These are phyloP conservation scores for Suhomyces yuchorum DNA, from an alignment of 1,139 yeast species.

Conservation along the genomic window DNA sequence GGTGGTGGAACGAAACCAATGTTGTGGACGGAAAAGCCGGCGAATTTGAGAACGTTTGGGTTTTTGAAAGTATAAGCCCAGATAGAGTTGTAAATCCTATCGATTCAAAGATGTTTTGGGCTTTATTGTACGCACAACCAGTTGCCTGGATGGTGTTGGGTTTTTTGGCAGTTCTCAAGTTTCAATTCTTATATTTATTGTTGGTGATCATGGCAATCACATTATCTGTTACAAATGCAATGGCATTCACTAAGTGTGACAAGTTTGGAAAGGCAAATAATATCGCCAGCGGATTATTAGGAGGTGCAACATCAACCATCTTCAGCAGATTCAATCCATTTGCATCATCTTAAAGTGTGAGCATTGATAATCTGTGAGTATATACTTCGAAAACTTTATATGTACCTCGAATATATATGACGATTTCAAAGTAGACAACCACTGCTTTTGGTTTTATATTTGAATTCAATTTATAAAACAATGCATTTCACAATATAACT, in stretches of 20 bases:
- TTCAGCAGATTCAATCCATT: constrained; percentile 54
- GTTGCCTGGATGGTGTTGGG: constrained; percentile 74
- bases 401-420: too few relatives aligned
- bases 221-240: constrained; percentile 75
- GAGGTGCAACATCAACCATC: constrained; percentile 50
- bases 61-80: constrained; percentile 85
- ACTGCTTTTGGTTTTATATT: too few relatives aligned
- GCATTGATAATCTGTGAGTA: too few relatives aligned
- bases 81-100: constrained; percentile 83
- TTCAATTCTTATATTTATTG: constrained; percentile 73
- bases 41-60: constrained; percentile 73
- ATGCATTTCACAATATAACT: too few relatives aligned
- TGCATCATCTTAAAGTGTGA: background rate
- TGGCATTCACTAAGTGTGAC: constrained; percentile 91
- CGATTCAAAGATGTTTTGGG: constrained; percentile 89
- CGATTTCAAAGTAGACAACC: too few relatives aligned
- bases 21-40: constrained; percentile 46
- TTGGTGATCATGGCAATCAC: constrained; percentile 66
- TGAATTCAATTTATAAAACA: too few relatives aligned
- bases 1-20: constrained; percentile 90
- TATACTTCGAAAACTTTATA: too few relatives aligned
- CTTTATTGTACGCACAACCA: constrained; percentile 73
- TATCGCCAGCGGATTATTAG: constrained; percentile 51
- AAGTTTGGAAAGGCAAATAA: constrained; percentile 82
- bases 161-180: constrained; percentile 71